These are phyloP conservation scores for Hibiscus syriacus DNA, from an alignment of 345 rosid species.

Conservation along the genomic window DNA sequence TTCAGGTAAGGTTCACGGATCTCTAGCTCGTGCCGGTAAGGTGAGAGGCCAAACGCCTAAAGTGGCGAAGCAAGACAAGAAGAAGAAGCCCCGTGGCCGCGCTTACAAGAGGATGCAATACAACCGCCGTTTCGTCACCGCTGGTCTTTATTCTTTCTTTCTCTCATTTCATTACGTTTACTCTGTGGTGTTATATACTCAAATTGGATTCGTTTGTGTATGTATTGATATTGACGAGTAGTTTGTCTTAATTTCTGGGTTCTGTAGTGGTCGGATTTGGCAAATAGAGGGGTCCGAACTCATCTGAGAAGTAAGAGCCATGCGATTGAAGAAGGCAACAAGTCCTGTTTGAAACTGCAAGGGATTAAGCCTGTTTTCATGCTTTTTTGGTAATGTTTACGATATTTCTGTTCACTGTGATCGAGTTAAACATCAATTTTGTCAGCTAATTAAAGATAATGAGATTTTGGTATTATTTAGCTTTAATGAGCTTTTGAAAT, in stretches of 20 bases:
- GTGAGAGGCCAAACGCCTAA: too few species aligned
- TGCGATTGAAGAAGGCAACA: not conserved
- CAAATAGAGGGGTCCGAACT: constrained; percentile 92
- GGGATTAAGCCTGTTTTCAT: constrained; percentile 1
- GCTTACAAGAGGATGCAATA: too few species aligned
- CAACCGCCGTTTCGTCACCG: constrained; percentile 83
- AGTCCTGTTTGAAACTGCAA: constrained; percentile 1
- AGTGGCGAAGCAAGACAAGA: too few species aligned
- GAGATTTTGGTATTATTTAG: not conserved
- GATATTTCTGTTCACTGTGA: not conserved
- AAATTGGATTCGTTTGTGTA: not conserved
- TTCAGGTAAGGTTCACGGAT: constrained; percentile 52
- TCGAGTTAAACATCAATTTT: constrained; percentile 9
- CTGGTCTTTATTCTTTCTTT: constrained; percentile 22
- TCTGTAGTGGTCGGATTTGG: constrained; percentile 81
- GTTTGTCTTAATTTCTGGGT: not conserved
- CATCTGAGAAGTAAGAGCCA: constrained; percentile 67
- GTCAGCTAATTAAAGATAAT: constrained; percentile 9
- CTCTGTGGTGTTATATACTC: not conserved
- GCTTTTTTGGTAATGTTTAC: not conserved
- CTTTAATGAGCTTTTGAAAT: not conserved
- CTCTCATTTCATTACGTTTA: not conserved
- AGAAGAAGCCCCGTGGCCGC: too few species aligned
- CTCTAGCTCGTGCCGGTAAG: too few species aligned
- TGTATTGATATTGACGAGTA: not conserved